Conservation (phyloP, 2,329 filamentous ascomycete genomes). For the Leptographium lundbergii region DNA sequence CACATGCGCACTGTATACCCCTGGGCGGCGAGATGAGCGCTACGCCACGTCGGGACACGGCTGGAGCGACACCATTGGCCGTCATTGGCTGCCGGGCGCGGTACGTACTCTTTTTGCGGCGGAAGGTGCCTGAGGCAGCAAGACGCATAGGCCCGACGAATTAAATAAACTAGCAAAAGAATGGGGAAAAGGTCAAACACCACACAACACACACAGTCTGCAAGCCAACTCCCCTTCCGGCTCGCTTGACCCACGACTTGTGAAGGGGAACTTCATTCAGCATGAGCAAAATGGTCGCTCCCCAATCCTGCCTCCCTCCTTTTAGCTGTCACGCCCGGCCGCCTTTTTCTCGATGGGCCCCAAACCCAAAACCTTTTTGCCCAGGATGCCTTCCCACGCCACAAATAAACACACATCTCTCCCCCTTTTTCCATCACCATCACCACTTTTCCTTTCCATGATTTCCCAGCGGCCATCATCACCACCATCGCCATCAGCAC, state of each 20-base stretch:
- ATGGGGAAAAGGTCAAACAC: conserved; percentile 1
- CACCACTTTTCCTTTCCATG: conserved; percentile 6
- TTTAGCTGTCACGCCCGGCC: conserved; percentile 13
- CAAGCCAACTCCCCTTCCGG: conserved; percentile 6
- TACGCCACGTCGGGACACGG: not conserved
- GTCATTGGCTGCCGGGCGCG: conserved; percentile 1
- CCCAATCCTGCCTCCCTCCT: conserved; percentile 10
- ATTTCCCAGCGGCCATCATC: conserved; percentile 11
- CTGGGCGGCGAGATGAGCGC: not conserved
- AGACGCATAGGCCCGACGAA: not conserved
- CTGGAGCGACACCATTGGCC: not conserved
- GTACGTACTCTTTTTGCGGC: conserved; percentile 1
- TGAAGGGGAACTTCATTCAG: conserved; percentile 10
- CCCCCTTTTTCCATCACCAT: conserved; percentile 12
- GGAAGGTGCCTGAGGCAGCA: not conserved
- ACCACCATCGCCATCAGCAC: conserved; percentile 13
- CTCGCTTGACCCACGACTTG: conserved; percentile 11
- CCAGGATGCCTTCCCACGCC: conserved; percentile 14
- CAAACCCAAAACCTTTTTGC: conserved; percentile 10
- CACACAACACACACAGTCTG: conserved; percentile 3
- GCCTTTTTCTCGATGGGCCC: conserved; percentile 13
- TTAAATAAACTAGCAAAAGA: not conserved
- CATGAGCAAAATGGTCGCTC: conserved; percentile 5
- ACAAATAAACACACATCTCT: conserved; percentile 10
- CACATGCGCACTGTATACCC: conserved; percentile 1